These are phyloP conservation scores for Fusarium verticillioides DNA, from an alignment of 2,329 filamentous ascomycete genomes.

Conservation along the genomic window DNA sequence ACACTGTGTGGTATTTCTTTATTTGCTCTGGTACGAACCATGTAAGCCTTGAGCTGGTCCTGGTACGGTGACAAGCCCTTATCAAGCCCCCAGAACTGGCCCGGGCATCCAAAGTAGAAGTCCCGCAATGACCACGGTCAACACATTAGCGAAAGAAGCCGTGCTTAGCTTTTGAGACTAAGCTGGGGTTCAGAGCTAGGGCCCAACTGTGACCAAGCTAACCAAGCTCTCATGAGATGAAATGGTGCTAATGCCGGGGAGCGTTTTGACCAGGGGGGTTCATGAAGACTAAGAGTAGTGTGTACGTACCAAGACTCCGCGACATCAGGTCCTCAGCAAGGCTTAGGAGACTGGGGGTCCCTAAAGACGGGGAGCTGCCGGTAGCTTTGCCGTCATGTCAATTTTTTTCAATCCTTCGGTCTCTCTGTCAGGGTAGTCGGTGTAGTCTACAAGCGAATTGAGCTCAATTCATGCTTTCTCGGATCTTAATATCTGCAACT, in stretches of 20 bases:
- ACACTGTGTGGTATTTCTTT: conserved; percentile 44
- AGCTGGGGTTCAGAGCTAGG: conserved; percentile 37
- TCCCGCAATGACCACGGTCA: conserved; percentile 38
- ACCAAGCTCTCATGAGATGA: conserved; percentile 32
- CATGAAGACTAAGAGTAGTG: conserved; percentile 31
- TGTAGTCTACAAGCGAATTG: conserved; percentile 17
- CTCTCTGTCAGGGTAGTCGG: conserved; percentile 26
- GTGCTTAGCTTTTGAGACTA: conserved; percentile 38
- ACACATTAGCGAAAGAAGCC: conserved; percentile 35
- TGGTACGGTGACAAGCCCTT: conserved; percentile 36
- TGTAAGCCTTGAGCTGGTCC: conserved; percentile 36
- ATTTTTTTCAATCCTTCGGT: conserved; percentile 16
- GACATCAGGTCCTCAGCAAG: conserved; percentile 40
- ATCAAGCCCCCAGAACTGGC: conserved; percentile 43
- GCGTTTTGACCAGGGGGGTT: conserved; percentile 40
- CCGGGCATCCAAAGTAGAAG: conserved; percentile 32
- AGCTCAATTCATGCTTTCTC: background rate
- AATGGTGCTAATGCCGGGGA: conserved; percentile 38
- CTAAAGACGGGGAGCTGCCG: conserved; percentile 43
- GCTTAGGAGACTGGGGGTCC: conserved; percentile 40
- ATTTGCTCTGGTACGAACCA: conserved; percentile 41
- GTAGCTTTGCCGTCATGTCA: conserved; percentile 40
- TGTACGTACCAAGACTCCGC: conserved; percentile 33
- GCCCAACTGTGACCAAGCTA: conserved; percentile 32
- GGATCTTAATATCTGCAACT: background rate